phyloP scores from a whole-genome alignment of 345 rosid species.

The Bretschneidera sinensis region DNA sequence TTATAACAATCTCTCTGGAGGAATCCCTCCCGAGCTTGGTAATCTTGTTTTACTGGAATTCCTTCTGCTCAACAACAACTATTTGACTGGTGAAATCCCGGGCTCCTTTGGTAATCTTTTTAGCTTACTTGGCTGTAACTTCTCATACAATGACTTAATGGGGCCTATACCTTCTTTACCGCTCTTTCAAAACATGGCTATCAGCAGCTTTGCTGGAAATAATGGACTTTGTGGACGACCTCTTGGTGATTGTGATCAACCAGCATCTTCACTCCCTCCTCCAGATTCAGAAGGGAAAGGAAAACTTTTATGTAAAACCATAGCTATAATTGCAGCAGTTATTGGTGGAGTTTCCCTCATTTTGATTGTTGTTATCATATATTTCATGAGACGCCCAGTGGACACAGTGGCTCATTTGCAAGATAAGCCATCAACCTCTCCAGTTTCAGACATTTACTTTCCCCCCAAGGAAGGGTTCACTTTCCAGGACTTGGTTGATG shows the following conservation, averaged over 20 bases:
- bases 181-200: constrained; percentile 40
- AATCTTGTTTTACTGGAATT: constrained; percentile 55
- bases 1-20: constrained; percentile 67
- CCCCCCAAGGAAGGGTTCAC: constrained; percentile 77
- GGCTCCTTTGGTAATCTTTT: constrained; percentile 53
- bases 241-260: constrained; percentile 41
- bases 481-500: constrained; percentile 64
- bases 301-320: constrained; percentile 40
- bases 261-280: constrained; percentile 28
- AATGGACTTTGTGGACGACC: constrained; percentile 71
- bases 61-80: constrained; percentile 75
- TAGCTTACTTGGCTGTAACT: constrained; percentile 77
- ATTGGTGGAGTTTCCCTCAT: constrained; percentile 71
- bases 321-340: constrained; percentile 60
- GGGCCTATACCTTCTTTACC: constrained; percentile 61
- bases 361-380: constrained; percentile 49
- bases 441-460: constrained; percentile 59
- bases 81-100: constrained; percentile 71
- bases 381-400: constrained; percentile 54
- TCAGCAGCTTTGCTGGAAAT: constrained; percentile 55
- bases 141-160: constrained; percentile 64
- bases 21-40: constrained; percentile 68
- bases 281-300: constrained; percentile 18
- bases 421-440: constrained; percentile 30
- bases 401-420: constrained; percentile 33